Evolutionary conservation across 2,329 filamentous ascomycete species (phyloP), one percentile per base, ranked within the genome.

Genomic region (Claviceps spartinae): DNA sequence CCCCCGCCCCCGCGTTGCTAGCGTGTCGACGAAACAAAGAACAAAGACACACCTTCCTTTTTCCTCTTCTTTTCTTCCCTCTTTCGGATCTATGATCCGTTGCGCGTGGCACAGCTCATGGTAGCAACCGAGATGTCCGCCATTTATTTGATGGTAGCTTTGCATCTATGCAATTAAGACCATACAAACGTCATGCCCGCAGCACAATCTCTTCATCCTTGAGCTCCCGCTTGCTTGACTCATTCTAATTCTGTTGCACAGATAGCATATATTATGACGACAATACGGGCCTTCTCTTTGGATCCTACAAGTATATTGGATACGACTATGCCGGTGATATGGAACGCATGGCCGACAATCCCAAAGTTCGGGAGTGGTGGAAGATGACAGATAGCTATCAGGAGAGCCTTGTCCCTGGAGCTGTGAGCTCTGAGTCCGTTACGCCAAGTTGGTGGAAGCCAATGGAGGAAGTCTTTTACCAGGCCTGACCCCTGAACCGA

Each of bases 361-460:
- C 79, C 1, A 83, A 82, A 61, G 83, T 90, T 37, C 76, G 79
- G 52, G 81, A 85, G 65, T 91, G 86, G 87, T 91, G 86, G 86
- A 71, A 71, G 53, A 83, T 90, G 81, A 90, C 86, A 48, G 86
- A 91, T 65, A 72, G 73, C 14, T 87, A 82, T 73, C 86, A 90
- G 68, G 82, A 81, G 65, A 76, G 72, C 45, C 62, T 85, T 34
- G 77, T 83, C 1, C 72, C 75, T 0, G 81, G 79, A 0, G 80
- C 79, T 2, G 73, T 70, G 59, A 75, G 73, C 54, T 82, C 79
- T 55, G 74, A 77, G 57, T 72, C 75, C 5, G 81, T 79, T 2
- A 73, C 73, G 57, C 77, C 77, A n/a, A 63, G 73, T 11, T 86
- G 83, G 83, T 87, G 83, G 83, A 81, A 77, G 61, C 75, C 74